Percentiles rank a stretch among this genome's conserved stretches.
Conservation (phyloP, 495 filamentous ascomycete genomes). For the Monascus purpureus region DNA sequence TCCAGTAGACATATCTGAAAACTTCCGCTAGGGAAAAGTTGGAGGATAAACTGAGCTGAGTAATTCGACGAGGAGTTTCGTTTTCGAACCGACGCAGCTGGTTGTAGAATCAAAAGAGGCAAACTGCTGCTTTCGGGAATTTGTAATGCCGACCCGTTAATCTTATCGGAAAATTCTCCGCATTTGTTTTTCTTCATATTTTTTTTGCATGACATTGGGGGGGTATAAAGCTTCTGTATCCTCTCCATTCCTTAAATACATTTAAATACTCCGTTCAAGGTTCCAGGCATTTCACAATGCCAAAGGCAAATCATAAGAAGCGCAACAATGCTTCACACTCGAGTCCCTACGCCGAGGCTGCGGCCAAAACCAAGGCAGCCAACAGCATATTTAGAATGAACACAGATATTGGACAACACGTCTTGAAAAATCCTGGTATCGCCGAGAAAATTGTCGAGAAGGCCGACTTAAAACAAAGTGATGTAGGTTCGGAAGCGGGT, state of each 20-base stretch:
- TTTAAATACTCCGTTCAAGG: neutral
- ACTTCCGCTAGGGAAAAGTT: no score
- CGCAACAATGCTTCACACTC: constrained; percentile 37
- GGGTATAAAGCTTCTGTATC: no score
- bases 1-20: constrained; percentile 47
- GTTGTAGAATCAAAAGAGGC: no score
- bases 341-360: constrained; percentile 23
- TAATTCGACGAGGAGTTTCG: no score
- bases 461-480: constrained; percentile 77
- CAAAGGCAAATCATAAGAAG: constrained; percentile 40
- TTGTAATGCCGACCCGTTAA: constrained; percentile 23
- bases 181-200: neutral
- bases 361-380: constrained; percentile 37
- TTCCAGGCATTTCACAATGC: no score
- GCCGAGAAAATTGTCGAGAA: constrained; percentile 80
- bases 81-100: no score
- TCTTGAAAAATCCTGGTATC: constrained; percentile 90
- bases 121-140: no score
- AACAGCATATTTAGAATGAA: constrained; percentile 87
- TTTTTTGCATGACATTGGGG: neutral
- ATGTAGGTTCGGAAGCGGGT: constrained; percentile 36
- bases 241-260: no score
- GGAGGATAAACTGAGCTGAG: no score
- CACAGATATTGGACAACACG: constrained; percentile 77
- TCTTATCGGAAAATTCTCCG: constrained; percentile 24